Evolutionary conservation across 106 monocot species (phyloP), one percentile per base, ranked within the genome.

Genomic region (Apostasia shenzhenica): DNA sequence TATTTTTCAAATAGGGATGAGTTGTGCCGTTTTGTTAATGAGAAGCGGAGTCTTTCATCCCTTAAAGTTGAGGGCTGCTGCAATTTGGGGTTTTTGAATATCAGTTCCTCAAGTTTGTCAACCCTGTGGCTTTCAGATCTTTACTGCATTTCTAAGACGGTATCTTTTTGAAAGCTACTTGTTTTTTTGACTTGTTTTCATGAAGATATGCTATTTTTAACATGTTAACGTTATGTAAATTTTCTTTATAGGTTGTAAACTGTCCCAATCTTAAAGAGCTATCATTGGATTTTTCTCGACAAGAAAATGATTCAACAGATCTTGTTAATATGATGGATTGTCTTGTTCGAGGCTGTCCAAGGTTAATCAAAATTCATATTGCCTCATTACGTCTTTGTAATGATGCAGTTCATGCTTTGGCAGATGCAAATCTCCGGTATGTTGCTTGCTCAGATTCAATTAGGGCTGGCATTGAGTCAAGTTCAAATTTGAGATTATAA

Each of bases 241-340:
- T 66, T 70, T 67, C 37, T 41, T 54, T 76, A 2, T 60, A 93
- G 99, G 81, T 73, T 11, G 72, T 93, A 38, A 90, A 84, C 59
- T 99, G 99, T 57, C 87, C 99, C 39, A 99, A 93, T 77, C 75
- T 99, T 73, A 89, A 77, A 46, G 93, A 93, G 68, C 66, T 99
- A 43, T 93, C 93, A 73, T 74, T 99, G 70, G 87, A 82, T 70
- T 99, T 99, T 85, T 48, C 70, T 45, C 86, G 74, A 41, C 87
- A 93, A 81, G 83, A 81, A 57, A 99, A 87, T 72, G 99, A 99
- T 75, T 83, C 85, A 39, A 99, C 92, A n/a, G 93, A 93, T 84
- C 68, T 99, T 59, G 48, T 82, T 58, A 47, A 67, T 8, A 76
- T 90, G 80, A 77, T 93, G 73, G 93, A 99, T 66, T 70, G 59